Conservation (phyloP, 75 land plant species). For the Cryptomeria japonica region DNA sequence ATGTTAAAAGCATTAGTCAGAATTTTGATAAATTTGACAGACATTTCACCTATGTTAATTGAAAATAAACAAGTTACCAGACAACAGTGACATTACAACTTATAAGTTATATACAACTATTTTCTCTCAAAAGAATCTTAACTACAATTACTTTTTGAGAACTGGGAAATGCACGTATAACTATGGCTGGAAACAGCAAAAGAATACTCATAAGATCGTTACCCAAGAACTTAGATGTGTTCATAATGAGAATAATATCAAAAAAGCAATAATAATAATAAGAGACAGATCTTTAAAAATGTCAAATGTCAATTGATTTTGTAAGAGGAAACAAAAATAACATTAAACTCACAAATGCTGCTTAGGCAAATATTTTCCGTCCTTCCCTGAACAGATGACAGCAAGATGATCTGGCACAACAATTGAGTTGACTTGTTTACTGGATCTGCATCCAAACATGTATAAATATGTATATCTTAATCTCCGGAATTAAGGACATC, state of each 20-base stretch:
- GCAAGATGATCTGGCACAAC: constrained; percentile 46
- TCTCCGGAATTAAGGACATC: not conserved
- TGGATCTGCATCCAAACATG: constrained; percentile 6
- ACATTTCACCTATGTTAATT: not conserved
- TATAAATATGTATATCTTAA: constrained; percentile 3
- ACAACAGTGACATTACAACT: not conserved
- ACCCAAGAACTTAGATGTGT: not conserved
- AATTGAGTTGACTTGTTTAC: not conserved
- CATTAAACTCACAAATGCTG: constrained; percentile 61
- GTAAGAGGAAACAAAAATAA: not conserved
- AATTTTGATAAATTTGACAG: not conserved
- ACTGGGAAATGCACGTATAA: not conserved
- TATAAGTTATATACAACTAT: not conserved
- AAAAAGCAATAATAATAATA: not conserved
- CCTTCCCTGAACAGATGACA: constrained; percentile 70
- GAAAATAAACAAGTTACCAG: not conserved
- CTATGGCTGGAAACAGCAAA: not conserved
- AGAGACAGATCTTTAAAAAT: not conserved
- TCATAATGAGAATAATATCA: not conserved
- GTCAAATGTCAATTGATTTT: not conserved
- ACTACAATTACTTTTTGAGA: not conserved
- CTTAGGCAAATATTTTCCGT: constrained; percentile 80
- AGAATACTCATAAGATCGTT: not conserved
- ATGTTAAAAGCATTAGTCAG: not conserved
- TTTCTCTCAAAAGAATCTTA: not conserved